phyloP scores from a whole-genome alignment of 176 grass and related monocot genomes.

The Puccinellia tenuiflora region DNA sequence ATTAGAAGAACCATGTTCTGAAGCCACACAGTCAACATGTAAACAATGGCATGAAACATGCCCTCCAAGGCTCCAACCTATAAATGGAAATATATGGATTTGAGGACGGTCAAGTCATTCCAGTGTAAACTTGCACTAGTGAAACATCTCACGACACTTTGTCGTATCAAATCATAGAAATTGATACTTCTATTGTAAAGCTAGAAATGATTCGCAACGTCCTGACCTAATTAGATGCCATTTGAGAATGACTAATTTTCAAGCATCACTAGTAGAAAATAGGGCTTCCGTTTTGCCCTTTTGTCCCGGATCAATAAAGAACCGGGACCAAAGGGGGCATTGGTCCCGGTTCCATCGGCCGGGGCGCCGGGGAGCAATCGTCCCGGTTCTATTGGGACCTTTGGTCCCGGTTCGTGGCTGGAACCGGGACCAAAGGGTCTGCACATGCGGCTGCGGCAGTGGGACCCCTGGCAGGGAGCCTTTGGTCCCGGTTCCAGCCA shows the following conservation, averaged over 20 bases:
- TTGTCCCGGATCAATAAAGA: no score
- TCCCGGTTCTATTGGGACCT: no score
- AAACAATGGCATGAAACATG: background rate
- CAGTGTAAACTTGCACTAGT: background rate
- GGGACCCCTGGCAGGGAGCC: no score
- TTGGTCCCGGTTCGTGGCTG: no score
- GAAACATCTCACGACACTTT: conserved; percentile 10
- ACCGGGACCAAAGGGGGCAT: no score
- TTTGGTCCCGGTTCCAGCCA: no score
- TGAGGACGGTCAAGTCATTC: background rate
- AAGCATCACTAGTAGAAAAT: no score
- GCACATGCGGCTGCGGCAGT: no score
- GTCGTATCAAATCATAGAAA: conserved; percentile 17
- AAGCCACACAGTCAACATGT: background rate
- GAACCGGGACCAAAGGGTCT: no score
- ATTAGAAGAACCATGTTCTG: background rate
- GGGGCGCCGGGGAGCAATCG: no score
- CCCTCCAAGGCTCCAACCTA: background rate
- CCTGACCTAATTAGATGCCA: conserved; percentile 32
- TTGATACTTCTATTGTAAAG: conserved; percentile 30
- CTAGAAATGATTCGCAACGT: conserved; percentile 12
- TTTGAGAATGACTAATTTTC: background rate
- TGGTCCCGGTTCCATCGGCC: no score
- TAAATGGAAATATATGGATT: conserved; percentile 11
- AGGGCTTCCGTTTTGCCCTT: no score